phyloP scores from a whole-genome alignment of 805 yeast genomes.

The Naumovozyma dairenensis region DNA sequence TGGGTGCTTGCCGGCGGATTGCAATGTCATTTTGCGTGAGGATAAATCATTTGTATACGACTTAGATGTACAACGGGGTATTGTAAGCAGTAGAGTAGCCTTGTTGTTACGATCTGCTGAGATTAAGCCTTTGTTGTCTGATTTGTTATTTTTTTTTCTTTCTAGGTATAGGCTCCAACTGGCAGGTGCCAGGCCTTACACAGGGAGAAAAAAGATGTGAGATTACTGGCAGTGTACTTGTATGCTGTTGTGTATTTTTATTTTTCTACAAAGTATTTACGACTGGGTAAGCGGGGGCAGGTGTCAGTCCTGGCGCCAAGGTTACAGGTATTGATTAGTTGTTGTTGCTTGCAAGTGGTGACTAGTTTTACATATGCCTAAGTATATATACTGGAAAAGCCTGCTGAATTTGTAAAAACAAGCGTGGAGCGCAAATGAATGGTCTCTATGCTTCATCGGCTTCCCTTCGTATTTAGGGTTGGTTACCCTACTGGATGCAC shows the following conservation, averaged over 20 bases:
- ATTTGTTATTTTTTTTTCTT: constrained; percentile 6
- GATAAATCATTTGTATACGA: constrained; percentile 40
- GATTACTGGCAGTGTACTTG: neutral
- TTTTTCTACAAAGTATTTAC: neutral
- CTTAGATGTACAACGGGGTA: constrained; percentile 38
- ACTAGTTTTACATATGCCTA: no score
- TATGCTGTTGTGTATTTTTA: no score
- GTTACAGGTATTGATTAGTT: no score
- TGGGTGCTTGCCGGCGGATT: constrained; percentile 34
- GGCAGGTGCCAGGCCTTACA: constrained; percentile 6
- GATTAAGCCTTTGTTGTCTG: constrained; percentile 23
- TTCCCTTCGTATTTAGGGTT: no score
- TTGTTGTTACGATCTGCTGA: constrained; percentile 46
- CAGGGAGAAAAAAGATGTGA: neutral
- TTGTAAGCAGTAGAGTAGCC: constrained; percentile 45
- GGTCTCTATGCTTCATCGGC: no score
- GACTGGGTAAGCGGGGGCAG: no score
- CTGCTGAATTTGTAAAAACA: no score
- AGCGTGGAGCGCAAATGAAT: no score
- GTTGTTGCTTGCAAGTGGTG: no score
- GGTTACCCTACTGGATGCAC: no score
- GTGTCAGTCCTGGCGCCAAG: no score
- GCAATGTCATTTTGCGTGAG: constrained; percentile 38
- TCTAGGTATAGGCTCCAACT: neutral
- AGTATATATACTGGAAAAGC: no score